Evolutionary conservation across 2,329 filamentous ascomycete genomes (phyloP).

Genomic region (Colletotrichum zoysiae): DNA sequence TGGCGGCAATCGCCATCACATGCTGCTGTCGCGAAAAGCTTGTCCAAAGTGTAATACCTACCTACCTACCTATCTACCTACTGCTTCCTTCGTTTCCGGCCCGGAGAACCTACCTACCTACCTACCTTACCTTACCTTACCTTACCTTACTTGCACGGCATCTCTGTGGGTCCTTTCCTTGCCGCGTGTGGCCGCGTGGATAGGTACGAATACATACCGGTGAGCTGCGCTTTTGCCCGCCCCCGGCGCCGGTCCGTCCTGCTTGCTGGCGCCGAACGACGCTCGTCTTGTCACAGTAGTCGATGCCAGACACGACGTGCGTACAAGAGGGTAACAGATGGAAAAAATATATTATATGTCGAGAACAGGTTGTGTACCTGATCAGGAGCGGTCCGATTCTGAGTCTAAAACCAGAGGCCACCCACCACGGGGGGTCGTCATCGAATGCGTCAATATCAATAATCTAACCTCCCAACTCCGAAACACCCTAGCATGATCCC

Average conservation of each 20-base stretch:
- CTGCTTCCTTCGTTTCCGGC: background rate
- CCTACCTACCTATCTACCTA: no score
- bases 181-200: background rate
- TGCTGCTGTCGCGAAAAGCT: background rate
- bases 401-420: background rate
- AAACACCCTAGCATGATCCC: slow-evolving; percentile 14
- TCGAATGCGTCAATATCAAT: background rate
- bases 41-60: background rate
- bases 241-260: background rate
- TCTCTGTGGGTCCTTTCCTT: background rate
- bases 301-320: no score
- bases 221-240: background rate
- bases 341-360: no score
- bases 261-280: background rate
- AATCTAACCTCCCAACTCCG: slow-evolving; percentile 8
- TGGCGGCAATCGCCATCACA: background rate
- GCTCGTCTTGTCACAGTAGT: no score
- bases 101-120: background rate
- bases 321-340: background rate
- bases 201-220: no score
- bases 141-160: no score
- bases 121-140: no score
- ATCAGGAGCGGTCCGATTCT: background rate
- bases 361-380: background rate
- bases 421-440: background rate